Evolutionary conservation across 495 filamentous ascomycete genomes (phyloP), one percentile per base, ranked within the genome.

Genomic region (Aspergillus sclerotioniger): DNA sequence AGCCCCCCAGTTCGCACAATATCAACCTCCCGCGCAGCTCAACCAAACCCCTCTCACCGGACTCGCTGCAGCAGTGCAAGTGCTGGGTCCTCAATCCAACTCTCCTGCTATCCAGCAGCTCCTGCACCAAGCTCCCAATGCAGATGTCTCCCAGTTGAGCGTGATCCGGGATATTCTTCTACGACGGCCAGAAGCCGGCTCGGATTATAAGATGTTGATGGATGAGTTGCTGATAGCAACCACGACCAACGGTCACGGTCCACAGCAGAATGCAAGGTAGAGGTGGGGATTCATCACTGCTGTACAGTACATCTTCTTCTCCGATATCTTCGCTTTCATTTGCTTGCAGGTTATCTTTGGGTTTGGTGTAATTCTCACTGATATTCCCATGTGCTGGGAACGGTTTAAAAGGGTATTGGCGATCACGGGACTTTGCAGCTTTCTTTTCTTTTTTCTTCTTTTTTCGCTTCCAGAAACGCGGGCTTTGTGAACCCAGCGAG

Each of bases 21-120:
- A 56, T 29, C 54, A 61, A 12, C 41, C 59, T 37, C 52, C 52
- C 12, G 28, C 57, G 28, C 25, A 55, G 17, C 31, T 47, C 53
- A 54, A 62, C 45, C 60, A 67, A 44, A 31, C 60, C 12, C 25
- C 65, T 6, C 39, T 62, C 41, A 66, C 63, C 7, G 67, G 66
- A 19, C 52, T 69, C 16, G 51, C 71, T 8, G 69, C 67, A 41
- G 62, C 70, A 47, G 45, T 78, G 5, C 76, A 84, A 45, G 80
- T 89, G 0, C 75, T 91, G 1, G 87, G 87, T 0, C 46, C 70
- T 0, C 76, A 28, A 3, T 82, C 84, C 16, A 70, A 74, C 19
- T 80, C 83, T 9, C 85, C 87, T 1, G 85, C 86, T 0, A 82
- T 91, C 6, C 71, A 77, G n/a, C 84, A 89, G 62, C 70, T 91